Conservation (phyloP, 2,329 filamentous ascomycete species). For the Alternaria hordeiaustralica region DNA sequence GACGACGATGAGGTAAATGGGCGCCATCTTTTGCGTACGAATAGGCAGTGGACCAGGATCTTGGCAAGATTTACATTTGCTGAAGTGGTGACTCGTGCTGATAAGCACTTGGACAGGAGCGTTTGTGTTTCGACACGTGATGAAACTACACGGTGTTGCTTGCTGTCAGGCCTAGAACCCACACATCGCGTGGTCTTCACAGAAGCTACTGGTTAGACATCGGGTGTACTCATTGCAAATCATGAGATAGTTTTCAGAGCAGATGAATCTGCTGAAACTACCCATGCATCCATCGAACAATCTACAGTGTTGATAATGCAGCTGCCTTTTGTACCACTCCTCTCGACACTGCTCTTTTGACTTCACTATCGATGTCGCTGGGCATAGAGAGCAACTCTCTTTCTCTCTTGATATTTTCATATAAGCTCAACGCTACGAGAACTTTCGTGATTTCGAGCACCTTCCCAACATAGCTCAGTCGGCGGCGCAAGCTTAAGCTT, state of each 20-base stretch:
- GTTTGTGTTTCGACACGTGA: background rate
- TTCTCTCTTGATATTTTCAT: conserved; percentile 58
- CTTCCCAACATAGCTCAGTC: conserved; percentile 61
- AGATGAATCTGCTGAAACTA: background rate
- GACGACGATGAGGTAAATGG: background rate
- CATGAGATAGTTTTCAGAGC: background rate
- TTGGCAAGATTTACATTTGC: background rate
- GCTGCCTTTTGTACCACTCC: background rate
- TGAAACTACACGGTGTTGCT: background rate
- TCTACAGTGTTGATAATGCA: background rate
- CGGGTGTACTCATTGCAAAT: background rate
- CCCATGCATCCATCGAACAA: background rate
- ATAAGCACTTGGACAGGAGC: background rate
- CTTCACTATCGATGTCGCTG: conserved; percentile 15
- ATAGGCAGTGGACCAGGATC: background rate
- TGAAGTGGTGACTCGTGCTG: background rate
- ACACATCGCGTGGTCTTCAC: background rate
- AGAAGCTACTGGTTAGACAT: background rate
- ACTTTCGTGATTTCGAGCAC: conserved; percentile 62
- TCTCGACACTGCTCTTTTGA: background rate
- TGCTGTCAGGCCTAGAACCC: background rate
- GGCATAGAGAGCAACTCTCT: conserved; percentile 48
- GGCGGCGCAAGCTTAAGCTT: conserved; percentile 62
- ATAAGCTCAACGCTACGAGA: conserved; percentile 62
- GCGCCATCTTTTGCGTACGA: background rate